Conservation (phyloP, 106 monocot species). For the Platanthera zijinensis region DNA sequence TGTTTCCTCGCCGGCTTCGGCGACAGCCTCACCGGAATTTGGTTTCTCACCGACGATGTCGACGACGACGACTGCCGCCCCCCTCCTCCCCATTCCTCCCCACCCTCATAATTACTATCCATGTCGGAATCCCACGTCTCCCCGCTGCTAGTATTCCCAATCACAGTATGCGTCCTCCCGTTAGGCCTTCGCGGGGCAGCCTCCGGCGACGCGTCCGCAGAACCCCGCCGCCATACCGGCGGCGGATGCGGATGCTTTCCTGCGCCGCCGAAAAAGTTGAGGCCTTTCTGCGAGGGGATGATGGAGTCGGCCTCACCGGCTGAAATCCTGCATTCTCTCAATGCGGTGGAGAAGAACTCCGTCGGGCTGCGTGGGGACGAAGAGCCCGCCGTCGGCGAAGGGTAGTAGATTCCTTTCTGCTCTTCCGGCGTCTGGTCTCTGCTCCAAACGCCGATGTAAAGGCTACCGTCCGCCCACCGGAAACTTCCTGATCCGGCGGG, state of each 20-base stretch:
- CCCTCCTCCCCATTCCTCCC: conserved; percentile 8
- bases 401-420: conserved; percentile 68
- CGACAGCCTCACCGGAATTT: conserved; percentile 13
- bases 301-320: conserved; percentile 39
- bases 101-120: conserved; percentile 21
- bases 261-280: conserved; percentile 24
- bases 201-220: neutral
- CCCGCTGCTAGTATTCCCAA: conserved; percentile 15
- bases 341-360: conserved; percentile 31
- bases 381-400: conserved; percentile 41
- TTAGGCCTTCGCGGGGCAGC: conserved; percentile 4
- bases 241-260: conserved; percentile 7
- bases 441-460: conserved; percentile 74
- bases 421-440: conserved; percentile 14
- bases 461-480: conserved; percentile 69
- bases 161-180: conserved; percentile 12
- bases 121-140: conserved; percentile 42
- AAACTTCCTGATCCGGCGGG: conserved; percentile 62
- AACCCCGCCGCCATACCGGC: conserved; percentile 3
- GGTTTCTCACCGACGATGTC: neutral
- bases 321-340: conserved; percentile 38
- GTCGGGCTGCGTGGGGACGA: conserved; percentile 40
- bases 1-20: conserved; percentile 38
- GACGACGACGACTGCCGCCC: neutral
- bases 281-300: conserved; percentile 64